Conservation (phyloP, 495 filamentous ascomycete species). For the Cercophora sp. region DNA sequence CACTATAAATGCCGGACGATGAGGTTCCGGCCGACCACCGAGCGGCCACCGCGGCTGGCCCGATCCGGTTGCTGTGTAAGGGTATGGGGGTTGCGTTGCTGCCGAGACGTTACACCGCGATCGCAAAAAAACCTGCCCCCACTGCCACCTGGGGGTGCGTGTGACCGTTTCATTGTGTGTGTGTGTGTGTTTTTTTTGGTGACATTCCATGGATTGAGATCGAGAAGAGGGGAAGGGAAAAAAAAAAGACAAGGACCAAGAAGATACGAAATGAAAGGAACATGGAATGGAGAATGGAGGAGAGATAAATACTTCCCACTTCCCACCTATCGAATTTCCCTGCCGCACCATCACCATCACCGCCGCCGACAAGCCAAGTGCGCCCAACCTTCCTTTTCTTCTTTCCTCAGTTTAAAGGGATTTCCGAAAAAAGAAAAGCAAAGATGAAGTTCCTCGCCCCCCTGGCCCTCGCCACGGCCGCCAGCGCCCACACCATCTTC, state of each 20-base stretch:
- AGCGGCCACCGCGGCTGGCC: not conserved
- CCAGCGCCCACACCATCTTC: constrained; percentile 34
- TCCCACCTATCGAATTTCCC: not conserved
- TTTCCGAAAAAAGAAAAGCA: not conserved
- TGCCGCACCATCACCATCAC: not conserved
- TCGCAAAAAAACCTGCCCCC: too few species aligned
- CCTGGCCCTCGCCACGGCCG: constrained; percentile 21
- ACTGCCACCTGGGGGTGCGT: too few species aligned
- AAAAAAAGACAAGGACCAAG: not conserved
- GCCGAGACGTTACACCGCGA: too few species aligned
- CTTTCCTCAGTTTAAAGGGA: not conserved
- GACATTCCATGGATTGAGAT: too few species aligned
- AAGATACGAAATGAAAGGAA: not conserved
- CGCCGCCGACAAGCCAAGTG: too few species aligned
- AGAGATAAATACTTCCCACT: too few species aligned
- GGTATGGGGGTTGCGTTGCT: not conserved
- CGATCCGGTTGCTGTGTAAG: too few species aligned
- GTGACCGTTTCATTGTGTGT: too few species aligned
- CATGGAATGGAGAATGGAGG: not conserved
- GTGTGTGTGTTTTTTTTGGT: too few species aligned
- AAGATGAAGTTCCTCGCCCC: constrained; percentile 29
- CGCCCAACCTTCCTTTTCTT: too few species aligned
- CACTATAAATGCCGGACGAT: constrained; percentile 13
- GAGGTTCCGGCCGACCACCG: constrained; percentile 13
- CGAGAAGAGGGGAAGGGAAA: too few species aligned